Evolutionary conservation across 2,329 filamentous ascomycete species (phyloP).

Genomic region (Aspergillus candidus): DNA sequence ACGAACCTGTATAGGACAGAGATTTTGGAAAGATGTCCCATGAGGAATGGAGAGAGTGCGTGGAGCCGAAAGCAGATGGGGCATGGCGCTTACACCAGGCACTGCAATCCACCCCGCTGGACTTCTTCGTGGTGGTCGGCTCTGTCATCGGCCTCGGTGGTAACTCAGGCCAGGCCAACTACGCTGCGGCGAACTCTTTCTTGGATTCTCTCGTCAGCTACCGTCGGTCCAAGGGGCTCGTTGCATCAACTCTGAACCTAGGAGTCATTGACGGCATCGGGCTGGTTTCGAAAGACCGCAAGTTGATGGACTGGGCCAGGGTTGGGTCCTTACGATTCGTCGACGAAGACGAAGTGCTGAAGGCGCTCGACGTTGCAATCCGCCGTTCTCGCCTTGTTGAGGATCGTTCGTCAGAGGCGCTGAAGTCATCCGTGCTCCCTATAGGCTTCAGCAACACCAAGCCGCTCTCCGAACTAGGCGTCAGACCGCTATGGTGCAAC

Average conservation of each 20-base stretch:
- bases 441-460: conserved; percentile 8
- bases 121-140: conserved; percentile 40
- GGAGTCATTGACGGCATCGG: conserved; percentile 12
- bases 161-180: conserved; percentile 25
- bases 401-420: background rate
- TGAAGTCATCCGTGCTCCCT: background rate
- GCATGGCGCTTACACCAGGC: conserved; percentile 23
- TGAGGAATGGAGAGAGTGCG: conserved; percentile 22
- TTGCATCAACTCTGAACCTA: conserved; percentile 13
- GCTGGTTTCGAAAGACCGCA: too few species aligned
- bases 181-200: conserved; percentile 34
- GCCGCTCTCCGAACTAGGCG: conserved; percentile 2
- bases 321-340: background rate
- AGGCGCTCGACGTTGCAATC: background rate
- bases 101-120: conserved; percentile 18
- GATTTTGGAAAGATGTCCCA: conserved; percentile 1
- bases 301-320: background rate
- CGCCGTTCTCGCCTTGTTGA: background rate
- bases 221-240: conserved; percentile 12
- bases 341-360: background rate
- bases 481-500: conserved; percentile 4
- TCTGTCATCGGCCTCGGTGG: conserved; percentile 29
- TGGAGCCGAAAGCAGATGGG: conserved; percentile 26
- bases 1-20: too few species aligned
- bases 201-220: conserved; percentile 23